Evolutionary conservation across 1,284 basidiomycete genomes (phyloP), one percentile per base, ranked within the genome.

Genomic region (Rhodofomes roseus): DNA sequence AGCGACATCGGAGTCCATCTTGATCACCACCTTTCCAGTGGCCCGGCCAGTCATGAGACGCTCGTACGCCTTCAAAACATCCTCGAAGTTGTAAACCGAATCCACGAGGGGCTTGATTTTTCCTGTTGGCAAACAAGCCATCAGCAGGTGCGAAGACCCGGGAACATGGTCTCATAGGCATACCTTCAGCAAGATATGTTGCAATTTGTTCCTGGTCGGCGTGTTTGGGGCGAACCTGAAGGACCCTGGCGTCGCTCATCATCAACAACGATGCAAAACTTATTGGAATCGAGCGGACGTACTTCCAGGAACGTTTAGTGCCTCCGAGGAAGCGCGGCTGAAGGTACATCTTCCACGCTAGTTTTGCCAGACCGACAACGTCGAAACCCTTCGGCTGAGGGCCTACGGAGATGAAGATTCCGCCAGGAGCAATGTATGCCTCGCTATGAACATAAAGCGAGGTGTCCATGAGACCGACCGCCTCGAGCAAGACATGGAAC

Each of bases 11-110:
- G 62, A 58, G 20, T 64, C 64, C 8, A 66, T 61, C 55, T 65
- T 69, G 44, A 87, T 73, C 1, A 84, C 72, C 1, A 92, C 78
- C 70, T 91, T 91, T 0, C 89, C 90, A 16, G 74, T 81, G 1
- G 86, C 84, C 48, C 81, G 77, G 4, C 75, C 71, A 3, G 78
- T 79, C 74, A 83, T 75, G n/a, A 89, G 66, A 52, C 78, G 76
- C 36, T 84, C 82, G 63, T 87, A 92, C 4, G 87, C 89, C 61
- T 82, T 74, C 43, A 80, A 66, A 0, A 73, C 81, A 27, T 89
- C 83, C 18, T 82, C 79, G 56, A 90, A 89, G 3, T 68, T 68
- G 61, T 76, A 81, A 2, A 84, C 80, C 0, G 83, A 85, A 70
- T 92, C 89, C 6, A 92, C 79, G 0, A 79, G 65, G 0, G 86